Evolutionary conservation across 176 grass and related monocot genomes (phyloP), one percentile per base, ranked within the genome.

Genomic region (Microstegium vimineum): DNA sequence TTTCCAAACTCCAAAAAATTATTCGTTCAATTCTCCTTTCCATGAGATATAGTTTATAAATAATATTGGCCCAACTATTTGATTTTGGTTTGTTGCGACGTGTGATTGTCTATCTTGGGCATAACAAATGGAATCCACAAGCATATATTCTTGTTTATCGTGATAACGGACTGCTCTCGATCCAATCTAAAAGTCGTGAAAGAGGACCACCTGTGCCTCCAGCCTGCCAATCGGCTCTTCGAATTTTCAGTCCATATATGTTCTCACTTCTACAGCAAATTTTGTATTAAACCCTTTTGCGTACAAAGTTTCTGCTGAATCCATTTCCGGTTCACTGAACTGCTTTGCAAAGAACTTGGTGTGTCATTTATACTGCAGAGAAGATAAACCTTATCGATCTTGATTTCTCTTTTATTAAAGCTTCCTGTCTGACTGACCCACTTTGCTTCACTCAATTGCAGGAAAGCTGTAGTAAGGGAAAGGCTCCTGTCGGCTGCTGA

Each of bases 201-300:
- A 90, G 88, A 90, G 88, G 88, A 86, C 88, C 88, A 90, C 88
- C 3, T 80, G 74, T 62, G 80, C 46, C 57, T 82, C 71, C 71
- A 78, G 57, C 66, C 83, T 90, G 78, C 79, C 54, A 83, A 82
- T 71, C 11, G n/a, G n/a, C 79, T 47, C 51, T 30, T 74, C 47
- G 23, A 66, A 35, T 57, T 86, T 77, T 72, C 66, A 57, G 73
- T 74, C 86, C 63, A 52, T 81, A 52, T 81, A 27, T 65, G 35
- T 62, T 74, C 74, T 38, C 67, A 86, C 73, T 83, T 46, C 7
- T 76, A 27, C 33, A 56, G 71, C 63, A 72, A 54, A 30, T 14
- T 75, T 74, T 28, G 69, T 14, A 43, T 51, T 52, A 59, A 69
- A 78, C 33, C 56, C 27, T 75, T 43, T 71, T n/a, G 30, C 16